Conservation (phyloP, 2,329 filamentous ascomycete species). For the Raffaelea ambrosiae region DNA sequence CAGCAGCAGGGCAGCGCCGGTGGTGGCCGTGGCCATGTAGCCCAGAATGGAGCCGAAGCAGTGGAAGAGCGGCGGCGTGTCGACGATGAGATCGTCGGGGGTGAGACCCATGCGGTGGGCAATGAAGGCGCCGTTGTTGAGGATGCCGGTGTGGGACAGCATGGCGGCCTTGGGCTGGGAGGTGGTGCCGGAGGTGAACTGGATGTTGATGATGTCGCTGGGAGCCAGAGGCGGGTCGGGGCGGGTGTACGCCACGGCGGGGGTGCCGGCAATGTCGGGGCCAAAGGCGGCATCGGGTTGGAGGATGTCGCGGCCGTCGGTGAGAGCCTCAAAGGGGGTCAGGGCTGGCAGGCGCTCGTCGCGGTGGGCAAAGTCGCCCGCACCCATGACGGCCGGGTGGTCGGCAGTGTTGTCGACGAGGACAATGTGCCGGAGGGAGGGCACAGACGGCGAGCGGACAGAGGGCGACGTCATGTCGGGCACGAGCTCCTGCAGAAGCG, state of each 20-base stretch:
- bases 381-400: slow-evolving; percentile 36
- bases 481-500: slow-evolving; percentile 35
- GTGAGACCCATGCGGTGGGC: slow-evolving; percentile 77
- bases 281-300: slow-evolving; percentile 2
- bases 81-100: slow-evolving; percentile 66
- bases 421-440: slow-evolving; percentile 62
- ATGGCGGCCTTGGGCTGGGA: slow-evolving; percentile 86
- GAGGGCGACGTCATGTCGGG: slow-evolving; percentile 20
- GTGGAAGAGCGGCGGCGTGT: slow-evolving; percentile 77
- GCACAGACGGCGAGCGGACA: slow-evolving; percentile 32
- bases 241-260: slow-evolving; percentile 21
- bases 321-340: slow-evolving; percentile 35
- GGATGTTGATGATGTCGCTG: slow-evolving; percentile 80
- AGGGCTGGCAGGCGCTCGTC: slow-evolving; percentile 24
- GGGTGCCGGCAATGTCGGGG: slow-evolving; percentile 1
- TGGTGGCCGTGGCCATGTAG: slow-evolving; percentile 90
- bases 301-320: slow-evolving; percentile 6
- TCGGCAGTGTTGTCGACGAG: slow-evolving; percentile 65
- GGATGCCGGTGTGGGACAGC: slow-evolving; percentile 72
- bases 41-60: slow-evolving; percentile 89
- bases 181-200: slow-evolving; percentile 96
- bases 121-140: slow-evolving; percentile 87
- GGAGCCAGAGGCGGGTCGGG: slow-evolving; percentile 42
- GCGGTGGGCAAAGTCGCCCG: slow-evolving; percentile 14
- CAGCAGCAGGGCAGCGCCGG: slow-evolving; percentile 72